Percentiles rank a stretch among this genome's conserved stretches.
Evolutionary conservation across 169 alveolate species (phyloP).

Genomic region (Eimeria sp.): DNA sequence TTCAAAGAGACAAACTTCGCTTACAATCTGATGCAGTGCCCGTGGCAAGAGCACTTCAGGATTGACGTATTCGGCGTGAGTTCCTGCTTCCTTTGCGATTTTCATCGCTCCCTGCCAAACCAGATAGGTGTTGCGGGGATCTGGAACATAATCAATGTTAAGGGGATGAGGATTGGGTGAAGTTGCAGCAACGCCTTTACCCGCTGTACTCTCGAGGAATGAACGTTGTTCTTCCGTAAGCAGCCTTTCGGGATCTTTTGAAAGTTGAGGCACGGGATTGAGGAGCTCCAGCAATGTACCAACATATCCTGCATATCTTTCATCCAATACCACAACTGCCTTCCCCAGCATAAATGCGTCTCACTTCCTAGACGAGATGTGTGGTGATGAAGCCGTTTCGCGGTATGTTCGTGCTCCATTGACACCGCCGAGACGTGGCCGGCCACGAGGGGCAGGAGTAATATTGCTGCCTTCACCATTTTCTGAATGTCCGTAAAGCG

Average conservation of each 20-base stretch:
- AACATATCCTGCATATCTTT: constrained; percentile 38
- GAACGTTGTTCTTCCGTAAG: constrained; percentile 67
- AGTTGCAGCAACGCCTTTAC: background rate
- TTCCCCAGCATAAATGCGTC: background rate
- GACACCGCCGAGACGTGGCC: constrained; percentile 77
- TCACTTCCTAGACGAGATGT: constrained; percentile 63
- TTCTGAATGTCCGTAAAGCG: background rate
- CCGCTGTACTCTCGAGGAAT: constrained; percentile 54
- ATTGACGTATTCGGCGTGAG: constrained; percentile 62
- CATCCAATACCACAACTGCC: background rate
- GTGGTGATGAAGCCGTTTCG: constrained; percentile 72
- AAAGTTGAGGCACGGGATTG: constrained; percentile 69
- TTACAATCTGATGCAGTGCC: constrained; percentile 74
- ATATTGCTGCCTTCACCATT: constrained; percentile 61
- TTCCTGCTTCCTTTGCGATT: constrained; percentile 75
- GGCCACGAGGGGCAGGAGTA: constrained; percentile 72
- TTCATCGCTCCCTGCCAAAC: constrained; percentile 82
- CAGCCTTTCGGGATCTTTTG: constrained; percentile 62
- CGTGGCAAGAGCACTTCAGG: constrained; percentile 64
- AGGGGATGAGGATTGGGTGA: background rate
- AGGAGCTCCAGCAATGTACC: constrained; percentile 65
- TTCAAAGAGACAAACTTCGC: background rate
- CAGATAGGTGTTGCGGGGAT: constrained; percentile 73
- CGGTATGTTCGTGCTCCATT: constrained; percentile 68
- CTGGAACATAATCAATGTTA: constrained; percentile 3